Conservation (phyloP, 2,329 filamentous ascomycete genomes). For the Colletotrichum sp. region DNA sequence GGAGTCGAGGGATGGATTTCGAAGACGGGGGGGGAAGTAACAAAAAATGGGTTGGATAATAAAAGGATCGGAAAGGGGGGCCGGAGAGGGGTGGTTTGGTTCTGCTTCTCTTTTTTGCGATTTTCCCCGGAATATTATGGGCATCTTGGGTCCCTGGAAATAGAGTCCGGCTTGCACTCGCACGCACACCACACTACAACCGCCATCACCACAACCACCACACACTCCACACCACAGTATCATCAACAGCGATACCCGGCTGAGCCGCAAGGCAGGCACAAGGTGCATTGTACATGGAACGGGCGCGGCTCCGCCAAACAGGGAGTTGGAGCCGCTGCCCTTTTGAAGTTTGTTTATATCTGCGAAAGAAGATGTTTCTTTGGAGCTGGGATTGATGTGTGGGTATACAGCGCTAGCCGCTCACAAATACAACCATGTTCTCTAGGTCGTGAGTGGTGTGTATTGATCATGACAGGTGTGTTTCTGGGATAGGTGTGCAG, state of each 20-base stretch:
- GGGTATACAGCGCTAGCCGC: conserved; percentile 1
- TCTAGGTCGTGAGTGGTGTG: not conserved
- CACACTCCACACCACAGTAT: conserved; percentile 8
- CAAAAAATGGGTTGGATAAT: conserved; percentile 14
- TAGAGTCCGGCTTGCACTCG: conserved; percentile 13
- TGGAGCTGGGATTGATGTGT: not conserved
- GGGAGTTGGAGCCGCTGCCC: not conserved
- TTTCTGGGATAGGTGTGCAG: fast-evolving
- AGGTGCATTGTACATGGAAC: conserved; percentile 15
- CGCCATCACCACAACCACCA: not conserved
- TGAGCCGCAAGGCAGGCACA: not conserved
- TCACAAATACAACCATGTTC: not conserved
- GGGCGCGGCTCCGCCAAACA: not conserved
- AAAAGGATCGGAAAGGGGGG: not conserved
- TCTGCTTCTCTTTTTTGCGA: not conserved
- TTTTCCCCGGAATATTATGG: not conserved
- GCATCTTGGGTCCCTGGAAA: conserved; percentile 4
- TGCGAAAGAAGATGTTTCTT: not conserved
- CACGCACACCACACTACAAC: not conserved
- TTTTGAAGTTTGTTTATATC: not conserved
- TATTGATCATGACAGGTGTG: not conserved
- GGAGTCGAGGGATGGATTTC: not conserved
- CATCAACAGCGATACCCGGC: conserved; percentile 21
- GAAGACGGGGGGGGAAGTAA: not conserved
- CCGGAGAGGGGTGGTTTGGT: not conserved